Percentiles rank a stretch among this genome's conserved stretches.
Conservation (phyloP, 2,329 filamentous ascomycete species). For the Venturia oleaginea region DNA sequence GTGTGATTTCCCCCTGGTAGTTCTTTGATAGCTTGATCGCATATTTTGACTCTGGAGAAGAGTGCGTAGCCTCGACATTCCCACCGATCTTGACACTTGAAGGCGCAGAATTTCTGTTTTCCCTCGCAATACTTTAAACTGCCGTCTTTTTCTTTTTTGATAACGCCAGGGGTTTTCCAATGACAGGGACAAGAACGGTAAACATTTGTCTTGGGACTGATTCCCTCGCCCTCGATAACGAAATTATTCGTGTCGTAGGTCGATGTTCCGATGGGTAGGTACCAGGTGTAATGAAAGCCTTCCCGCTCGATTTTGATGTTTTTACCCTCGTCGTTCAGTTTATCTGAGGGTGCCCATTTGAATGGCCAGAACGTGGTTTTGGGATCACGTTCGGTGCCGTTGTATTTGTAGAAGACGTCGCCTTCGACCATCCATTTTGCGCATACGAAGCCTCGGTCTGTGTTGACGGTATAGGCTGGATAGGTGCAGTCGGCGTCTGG, state of each 20-base stretch:
- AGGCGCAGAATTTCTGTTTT: background rate
- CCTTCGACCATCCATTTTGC: conserved; percentile 6
- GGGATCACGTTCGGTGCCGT: background rate
- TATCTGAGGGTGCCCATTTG: background rate
- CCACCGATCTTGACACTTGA: background rate
- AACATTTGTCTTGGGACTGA: background rate
- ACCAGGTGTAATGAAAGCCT: background rate
- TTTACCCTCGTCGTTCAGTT: background rate
- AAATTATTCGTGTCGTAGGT: background rate
- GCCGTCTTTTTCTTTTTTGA: background rate
- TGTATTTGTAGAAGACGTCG: background rate
- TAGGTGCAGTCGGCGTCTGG: background rate
- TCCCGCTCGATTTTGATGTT: background rate
- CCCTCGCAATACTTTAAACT: background rate
- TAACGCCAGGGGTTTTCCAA: background rate
- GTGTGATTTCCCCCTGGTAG: background rate
- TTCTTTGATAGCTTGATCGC: background rate
- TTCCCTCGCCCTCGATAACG: background rate
- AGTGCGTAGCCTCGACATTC: background rate
- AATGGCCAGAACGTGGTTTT: background rate
- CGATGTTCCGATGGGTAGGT: background rate
- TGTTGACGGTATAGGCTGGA: background rate
- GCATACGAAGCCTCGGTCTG: background rate
- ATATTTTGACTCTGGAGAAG: too few species aligned
- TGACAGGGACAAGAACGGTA: background rate